Evolutionary conservation across 352 stramenopile genomes (phyloP).

Genomic region (Pythium phragmitis): DNA sequence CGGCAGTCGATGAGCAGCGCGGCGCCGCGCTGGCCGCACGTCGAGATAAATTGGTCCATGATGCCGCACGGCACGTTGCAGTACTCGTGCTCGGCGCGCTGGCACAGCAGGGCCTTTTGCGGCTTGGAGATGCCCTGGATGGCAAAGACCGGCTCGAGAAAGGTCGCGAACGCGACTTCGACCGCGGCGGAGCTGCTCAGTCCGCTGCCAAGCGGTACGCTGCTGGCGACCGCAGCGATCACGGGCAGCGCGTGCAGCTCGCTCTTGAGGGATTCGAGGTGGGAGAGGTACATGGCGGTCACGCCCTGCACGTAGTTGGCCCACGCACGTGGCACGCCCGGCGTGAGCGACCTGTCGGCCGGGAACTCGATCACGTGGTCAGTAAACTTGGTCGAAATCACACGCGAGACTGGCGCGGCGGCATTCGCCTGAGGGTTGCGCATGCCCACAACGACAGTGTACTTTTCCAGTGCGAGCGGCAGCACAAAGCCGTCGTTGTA

Average conservation of each 20-base stretch:
- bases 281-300: constrained; percentile 87
- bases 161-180: constrained; percentile 90
- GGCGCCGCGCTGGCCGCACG: constrained; percentile 80
- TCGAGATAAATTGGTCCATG: constrained; percentile 97
- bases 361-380: constrained; percentile 48
- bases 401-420: constrained; percentile 27
- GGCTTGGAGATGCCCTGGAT: constrained; percentile 46
- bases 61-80: constrained; percentile 93
- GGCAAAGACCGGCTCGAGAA: constrained; percentile 88
- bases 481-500: constrained; percentile 97
- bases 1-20: constrained; percentile 95
- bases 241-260: constrained; percentile 53
- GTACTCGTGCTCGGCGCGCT: constrained; percentile 95
- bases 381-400: constrained; percentile 66
- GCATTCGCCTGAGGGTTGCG: constrained; percentile 19
- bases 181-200: constrained; percentile 92
- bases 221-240: constrained; percentile 82
- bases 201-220: constrained; percentile 92
- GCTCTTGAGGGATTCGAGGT: constrained; percentile 32
- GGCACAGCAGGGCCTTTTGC: constrained; percentile 90
- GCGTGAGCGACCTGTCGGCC: constrained; percentile 49
- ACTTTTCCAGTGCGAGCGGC: constrained; percentile 91
- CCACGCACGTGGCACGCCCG: constrained; percentile 69
- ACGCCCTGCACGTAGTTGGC: constrained; percentile 94
- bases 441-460: constrained; percentile 83